A percentile compares a stretch with the other conserved stretches of the same genome.
phyloP scores from a whole-genome alignment of 192 early-diverging fungal species.

The Rhizophagus clarus region DNA sequence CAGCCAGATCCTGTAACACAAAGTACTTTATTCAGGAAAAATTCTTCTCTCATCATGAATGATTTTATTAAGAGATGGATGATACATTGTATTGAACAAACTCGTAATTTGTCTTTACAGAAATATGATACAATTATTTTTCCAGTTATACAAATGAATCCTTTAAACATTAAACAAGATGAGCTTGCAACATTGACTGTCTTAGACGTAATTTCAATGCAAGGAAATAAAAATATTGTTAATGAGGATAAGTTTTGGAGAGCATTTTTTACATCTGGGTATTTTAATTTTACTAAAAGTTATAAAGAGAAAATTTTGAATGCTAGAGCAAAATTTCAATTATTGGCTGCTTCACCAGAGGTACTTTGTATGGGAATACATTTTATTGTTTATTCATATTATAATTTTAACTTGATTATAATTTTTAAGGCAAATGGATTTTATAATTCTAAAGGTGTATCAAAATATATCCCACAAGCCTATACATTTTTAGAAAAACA shows the following conservation, averaged over 20 bases:
- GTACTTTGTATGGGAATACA: slow-evolving; percentile 38
- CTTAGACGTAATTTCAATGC: slow-evolving; percentile 53
- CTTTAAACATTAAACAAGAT: slow-evolving; percentile 81
- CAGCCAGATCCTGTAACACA: slow-evolving; percentile 61
- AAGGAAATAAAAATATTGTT: slow-evolving; percentile 23
- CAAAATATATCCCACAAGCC: slow-evolving; percentile 83
- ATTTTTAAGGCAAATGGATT: slow-evolving; percentile 88
- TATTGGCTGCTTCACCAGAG: slow-evolving; percentile 87
- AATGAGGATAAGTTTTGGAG: slow-evolving; percentile 51
- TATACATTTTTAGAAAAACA: slow-evolving; percentile 85
- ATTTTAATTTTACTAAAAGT: slow-evolving; percentile 86
- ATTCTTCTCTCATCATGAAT: slow-evolving; percentile 52
- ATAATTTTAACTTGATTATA: not conserved
- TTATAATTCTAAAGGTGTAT: slow-evolving; percentile 80
- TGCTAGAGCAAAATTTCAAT: slow-evolving; percentile 61
- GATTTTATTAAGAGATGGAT: slow-evolving; percentile 55
- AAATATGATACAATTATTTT: slow-evolving; percentile 66
- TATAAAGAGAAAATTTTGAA: slow-evolving; percentile 66
- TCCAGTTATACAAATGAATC: slow-evolving; percentile 88
- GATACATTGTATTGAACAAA: slow-evolving; percentile 5
- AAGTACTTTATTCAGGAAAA: slow-evolving; percentile 56
- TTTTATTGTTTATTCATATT: not conserved
- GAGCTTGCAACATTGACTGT: slow-evolving; percentile 63
- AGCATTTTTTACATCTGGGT: slow-evolving; percentile 81
- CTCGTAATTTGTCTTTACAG: not conserved